phyloP scores from a whole-genome alignment of 2,329 filamentous ascomycete genomes.

The Aspergillus arachidicola region DNA sequence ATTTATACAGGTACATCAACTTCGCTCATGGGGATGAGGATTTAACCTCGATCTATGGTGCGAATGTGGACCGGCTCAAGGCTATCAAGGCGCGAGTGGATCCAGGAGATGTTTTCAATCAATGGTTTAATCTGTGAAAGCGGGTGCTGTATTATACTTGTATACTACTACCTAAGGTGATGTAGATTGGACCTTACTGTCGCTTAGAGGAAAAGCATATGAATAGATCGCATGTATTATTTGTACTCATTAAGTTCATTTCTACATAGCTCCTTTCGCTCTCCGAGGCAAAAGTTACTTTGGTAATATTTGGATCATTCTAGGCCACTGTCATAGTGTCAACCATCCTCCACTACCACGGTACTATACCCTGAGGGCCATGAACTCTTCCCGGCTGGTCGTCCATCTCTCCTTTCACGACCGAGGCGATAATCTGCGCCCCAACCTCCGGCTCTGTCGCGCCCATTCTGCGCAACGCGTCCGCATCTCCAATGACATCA shows the following conservation, averaged over 20 bases:
- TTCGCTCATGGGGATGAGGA: background rate
- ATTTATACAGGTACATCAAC: background rate
- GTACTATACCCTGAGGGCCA: background rate
- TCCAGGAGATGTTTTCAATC: background rate
- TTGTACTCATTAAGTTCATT: background rate
- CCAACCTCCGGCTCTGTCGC: background rate
- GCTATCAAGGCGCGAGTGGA: conserved; percentile 4
- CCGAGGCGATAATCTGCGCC: background rate
- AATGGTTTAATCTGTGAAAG: background rate
- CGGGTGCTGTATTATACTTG: background rate
- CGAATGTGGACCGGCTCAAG: conserved; percentile 6
- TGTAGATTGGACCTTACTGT: background rate
- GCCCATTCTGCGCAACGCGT: background rate
- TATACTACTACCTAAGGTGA: background rate
- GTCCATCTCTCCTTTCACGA: background rate
- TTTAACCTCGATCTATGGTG: conserved; percentile 1
- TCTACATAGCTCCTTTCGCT: background rate
- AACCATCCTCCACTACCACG: background rate
- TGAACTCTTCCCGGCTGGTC: background rate
- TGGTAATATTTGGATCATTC: background rate
- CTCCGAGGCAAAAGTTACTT: background rate
- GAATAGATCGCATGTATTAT: background rate
- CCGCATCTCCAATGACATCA: background rate
- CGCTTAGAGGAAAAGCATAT: background rate
- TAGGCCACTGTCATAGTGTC: background rate